Percentiles rank a stretch among this genome's conserved stretches.
These are phyloP conservation scores for Allantophomopsis cytisporea DNA, from an alignment of 2,329 filamentous ascomycete species.

Conservation along the genomic window DNA sequence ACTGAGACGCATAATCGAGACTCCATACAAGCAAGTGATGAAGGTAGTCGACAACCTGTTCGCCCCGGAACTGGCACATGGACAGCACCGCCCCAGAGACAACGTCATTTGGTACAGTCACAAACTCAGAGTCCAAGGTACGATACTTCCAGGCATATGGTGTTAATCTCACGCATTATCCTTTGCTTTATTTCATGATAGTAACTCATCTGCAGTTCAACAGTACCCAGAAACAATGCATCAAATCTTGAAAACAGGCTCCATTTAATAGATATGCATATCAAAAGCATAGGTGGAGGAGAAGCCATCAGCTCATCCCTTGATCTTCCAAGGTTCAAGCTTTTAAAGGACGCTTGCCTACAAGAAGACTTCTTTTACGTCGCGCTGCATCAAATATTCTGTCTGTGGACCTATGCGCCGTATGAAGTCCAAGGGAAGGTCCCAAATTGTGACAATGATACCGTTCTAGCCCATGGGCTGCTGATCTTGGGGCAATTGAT, in stretches of 20 bases:
- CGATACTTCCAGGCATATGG: background rate
- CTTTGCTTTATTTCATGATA: conserved; percentile 14
- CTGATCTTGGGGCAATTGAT: conserved; percentile 27
- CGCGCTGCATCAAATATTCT: conserved; percentile 51
- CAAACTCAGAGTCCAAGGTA: background rate
- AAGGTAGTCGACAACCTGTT: background rate
- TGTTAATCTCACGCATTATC: background rate
- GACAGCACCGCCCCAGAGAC: background rate
- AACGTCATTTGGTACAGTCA: background rate
- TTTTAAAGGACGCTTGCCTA: conserved; percentile 42
- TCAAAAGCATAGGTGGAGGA: conserved; percentile 9
- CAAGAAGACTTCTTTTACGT: conserved; percentile 49
- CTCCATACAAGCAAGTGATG: background rate
- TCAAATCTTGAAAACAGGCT: conserved; percentile 9
- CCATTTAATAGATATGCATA: conserved; percentile 12
- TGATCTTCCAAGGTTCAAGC: conserved; percentile 33
- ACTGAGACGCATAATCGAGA: background rate
- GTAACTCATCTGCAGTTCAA: conserved; percentile 4
- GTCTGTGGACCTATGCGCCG: conserved; percentile 32
- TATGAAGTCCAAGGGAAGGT: conserved; percentile 12
- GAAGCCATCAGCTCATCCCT: conserved; percentile 16
- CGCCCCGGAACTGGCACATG: background rate
- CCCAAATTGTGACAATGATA: conserved; percentile 16
- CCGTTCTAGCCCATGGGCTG: conserved; percentile 16
- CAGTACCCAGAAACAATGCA: background rate